Conservation (phyloP, 1,284 basidiomycete genomes). For the Schizopora paradoxa region DNA sequence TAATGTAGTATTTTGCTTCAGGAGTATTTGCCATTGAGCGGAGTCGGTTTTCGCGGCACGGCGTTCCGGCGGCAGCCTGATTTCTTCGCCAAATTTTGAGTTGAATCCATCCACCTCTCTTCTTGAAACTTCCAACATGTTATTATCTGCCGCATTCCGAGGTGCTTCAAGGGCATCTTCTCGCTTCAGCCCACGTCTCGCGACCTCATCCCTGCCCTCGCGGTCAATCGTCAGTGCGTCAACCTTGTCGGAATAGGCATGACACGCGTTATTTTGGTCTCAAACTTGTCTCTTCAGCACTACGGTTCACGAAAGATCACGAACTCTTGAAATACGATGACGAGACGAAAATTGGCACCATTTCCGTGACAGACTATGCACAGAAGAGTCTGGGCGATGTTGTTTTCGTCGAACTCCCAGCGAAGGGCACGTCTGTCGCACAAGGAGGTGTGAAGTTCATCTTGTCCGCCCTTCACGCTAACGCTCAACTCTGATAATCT, state of each 20-base stretch:
- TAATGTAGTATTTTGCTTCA: no score
- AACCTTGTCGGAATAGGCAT: not conserved
- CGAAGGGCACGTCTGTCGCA: constrained; percentile 59
- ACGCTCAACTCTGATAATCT: constrained; percentile 9
- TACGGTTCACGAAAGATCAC: constrained; percentile 85
- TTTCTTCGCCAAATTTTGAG: no score
- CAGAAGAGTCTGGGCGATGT: constrained; percentile 93
- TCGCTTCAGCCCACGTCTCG: not conserved
- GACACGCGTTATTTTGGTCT: not conserved
- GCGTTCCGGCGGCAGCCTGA: no score
- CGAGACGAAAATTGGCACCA: constrained; percentile 71
- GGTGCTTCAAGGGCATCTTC: constrained; percentile 10
- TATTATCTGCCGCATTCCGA: constrained; percentile 11
- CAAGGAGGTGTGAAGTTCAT: constrained; percentile 61
- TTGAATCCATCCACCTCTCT: no score
- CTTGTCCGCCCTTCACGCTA: constrained; percentile 2
- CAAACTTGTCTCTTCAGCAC: constrained; percentile 47
- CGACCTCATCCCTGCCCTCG: constrained; percentile 16
- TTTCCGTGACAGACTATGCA: constrained; percentile 93
- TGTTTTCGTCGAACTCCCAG: constrained; percentile 93
- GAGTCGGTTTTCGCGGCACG: no score
- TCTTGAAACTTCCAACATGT: constrained; percentile 12
- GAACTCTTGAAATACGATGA: constrained; percentile 86
- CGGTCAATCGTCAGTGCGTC: constrained; percentile 37
- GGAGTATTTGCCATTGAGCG: no score